Evolutionary conservation across 2,329 filamentous ascomycete genomes (phyloP).

Genomic region (Lachnellula hyalina): DNA sequence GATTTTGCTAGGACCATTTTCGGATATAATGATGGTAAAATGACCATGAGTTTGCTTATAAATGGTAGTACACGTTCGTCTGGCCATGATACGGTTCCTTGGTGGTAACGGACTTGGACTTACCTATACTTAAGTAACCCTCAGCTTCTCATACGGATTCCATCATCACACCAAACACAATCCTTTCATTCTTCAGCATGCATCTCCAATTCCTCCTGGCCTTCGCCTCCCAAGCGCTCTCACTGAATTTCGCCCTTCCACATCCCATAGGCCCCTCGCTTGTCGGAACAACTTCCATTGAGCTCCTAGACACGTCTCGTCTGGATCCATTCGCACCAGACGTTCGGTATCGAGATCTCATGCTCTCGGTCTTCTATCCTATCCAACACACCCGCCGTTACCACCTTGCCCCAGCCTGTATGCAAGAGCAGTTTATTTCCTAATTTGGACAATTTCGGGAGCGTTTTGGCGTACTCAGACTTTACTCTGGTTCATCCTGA

Average conservation of each 20-base stretch:
- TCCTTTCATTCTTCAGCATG: neutral
- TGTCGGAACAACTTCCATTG: conserved; percentile 12
- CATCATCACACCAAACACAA: neutral
- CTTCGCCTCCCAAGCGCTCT: neutral
- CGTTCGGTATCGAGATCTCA: conserved; percentile 16
- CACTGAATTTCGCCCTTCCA: conserved; percentile 10
- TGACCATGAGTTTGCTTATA: no score
- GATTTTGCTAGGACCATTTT: no score
- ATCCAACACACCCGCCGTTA: conserved; percentile 10
- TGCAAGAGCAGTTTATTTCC: no score
- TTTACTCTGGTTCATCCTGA: no score
- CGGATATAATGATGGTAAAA: no score
- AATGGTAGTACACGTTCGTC: no score
- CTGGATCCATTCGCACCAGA: conserved; percentile 24
- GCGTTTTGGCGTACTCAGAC: no score
- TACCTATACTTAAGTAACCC: no score
- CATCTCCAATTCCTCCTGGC: neutral
- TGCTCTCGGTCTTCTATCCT: conserved; percentile 29
- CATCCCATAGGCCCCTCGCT: conserved; percentile 12
- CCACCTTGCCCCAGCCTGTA: conserved; percentile 16
- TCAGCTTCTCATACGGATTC: no score
- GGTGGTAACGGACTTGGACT: no score
- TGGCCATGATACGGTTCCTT: no score
- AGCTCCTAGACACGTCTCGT: conserved; percentile 19
- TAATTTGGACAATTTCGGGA: no score